Evolutionary conservation across 139 green algal genomes (phyloP), one percentile per base, ranked within the genome.

Genomic region (Chlamydomonas asymmetrica): DNA sequence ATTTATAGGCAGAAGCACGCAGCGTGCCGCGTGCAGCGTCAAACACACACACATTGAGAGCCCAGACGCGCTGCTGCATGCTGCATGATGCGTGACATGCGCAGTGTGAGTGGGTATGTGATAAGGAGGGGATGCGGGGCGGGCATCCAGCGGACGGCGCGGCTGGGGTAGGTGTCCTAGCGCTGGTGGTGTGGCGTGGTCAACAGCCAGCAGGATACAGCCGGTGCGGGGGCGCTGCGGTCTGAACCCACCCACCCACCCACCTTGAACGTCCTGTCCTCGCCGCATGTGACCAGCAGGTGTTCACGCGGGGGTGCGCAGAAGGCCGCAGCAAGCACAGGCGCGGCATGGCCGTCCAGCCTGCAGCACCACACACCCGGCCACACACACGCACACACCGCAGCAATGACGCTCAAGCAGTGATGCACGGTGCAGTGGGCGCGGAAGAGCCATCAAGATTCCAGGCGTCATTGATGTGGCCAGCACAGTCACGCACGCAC

Each of bases 211-310:
- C n/a, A n/a, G n/a, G n/a, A n/a, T n/a, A n/a, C n/a, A n/a, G n/a
- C n/a, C n/a, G 59, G 59, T 22, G 59, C 22, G 59, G 59, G 59
- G 59, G 59, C 25, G 59, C 23, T 22, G 23, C 66, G n/a, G n/a
- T n/a, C n/a, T n/a, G n/a, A n/a, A n/a, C n/a, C n/a, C n/a, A n/a
- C n/a, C n/a, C n/a, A n/a, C n/a, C n/a, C n/a, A n/a, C n/a, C 13
- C 45, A 66, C 68, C 76, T 76, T 89, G 73, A 86, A 83, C 29
- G 76, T 84, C 23, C 83, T 52, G 50, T 86, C 83, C 54, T 85
- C 83, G 4, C 76, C 74, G 5, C 73, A 69, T 2, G 83, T 82
- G 13, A 84, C 71, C 39, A 89, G 73, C 74, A 71, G 66, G 59
- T 79, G 48, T 0, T 74, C 65, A 34, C 25, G 40, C 9, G 29